Evolutionary conservation across 2,329 filamentous ascomycete genomes (phyloP), one percentile per base, ranked within the genome.

Genomic region (Rachicladosporium sp.): DNA sequence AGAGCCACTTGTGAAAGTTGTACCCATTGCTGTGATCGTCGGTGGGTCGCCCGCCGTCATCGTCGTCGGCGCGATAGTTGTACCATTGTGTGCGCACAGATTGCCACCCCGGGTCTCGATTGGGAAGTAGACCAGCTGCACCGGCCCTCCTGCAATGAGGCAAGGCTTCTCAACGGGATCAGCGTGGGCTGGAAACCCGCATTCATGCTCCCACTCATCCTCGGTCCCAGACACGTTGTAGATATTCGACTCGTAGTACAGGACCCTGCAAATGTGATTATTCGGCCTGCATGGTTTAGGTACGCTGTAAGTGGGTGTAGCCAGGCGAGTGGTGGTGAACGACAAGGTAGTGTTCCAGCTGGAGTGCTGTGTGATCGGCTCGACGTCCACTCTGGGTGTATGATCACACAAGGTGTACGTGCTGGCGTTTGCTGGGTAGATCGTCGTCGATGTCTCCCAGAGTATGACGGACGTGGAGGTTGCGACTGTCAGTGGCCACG

Each of bases 351-450:
- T 44, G 6, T 38, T 40, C 15, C 31, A 39, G 9, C n/a, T 41
- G 10, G 11, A 40, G 6, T 29, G 31, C 7, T 39, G 35, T 7
- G 49, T 51, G 2, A 10, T 32, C 5, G 47, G 49, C 12, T 38
- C 15, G n/a, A 38, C 19, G 23, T 52, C 40, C 3, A 46, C 48
- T 6, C 51, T 43, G 2, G 50, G 35, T 8, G 41, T 45, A 13
- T 50, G 49, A 41, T 54, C 50, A 35, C 50, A 53, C 1, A 53
- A 38, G 10, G 40, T 50, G 15, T 53, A 54, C 1, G 44, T 41
- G 31, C 42, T 49, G 8, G 40, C 35, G 15, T 31, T 19, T 2
- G 42, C 4, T 15, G 36, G 49, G 15, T 49, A 51, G 15, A 37
- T 38, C 1, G 47, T 50, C 3, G 27, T 32, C 15, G 32, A 37